Evolutionary conservation across 805 yeast species (phyloP), one percentile per base, ranked within the genome.

Genomic region (Ogataea populi-albae): DNA sequence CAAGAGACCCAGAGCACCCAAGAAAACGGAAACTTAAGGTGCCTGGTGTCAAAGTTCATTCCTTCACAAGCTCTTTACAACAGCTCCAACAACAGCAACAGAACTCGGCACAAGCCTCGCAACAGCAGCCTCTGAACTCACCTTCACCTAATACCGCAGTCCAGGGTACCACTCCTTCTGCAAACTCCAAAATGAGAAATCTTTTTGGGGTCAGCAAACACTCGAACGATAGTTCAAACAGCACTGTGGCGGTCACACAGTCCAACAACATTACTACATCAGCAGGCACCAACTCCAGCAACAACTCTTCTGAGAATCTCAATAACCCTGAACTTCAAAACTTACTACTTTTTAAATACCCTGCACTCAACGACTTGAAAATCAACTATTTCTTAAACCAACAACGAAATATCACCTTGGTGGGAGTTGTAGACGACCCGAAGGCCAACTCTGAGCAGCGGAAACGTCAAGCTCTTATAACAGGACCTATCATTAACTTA

Each of bases 401-500:
- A 24, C 73, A 70, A 38, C 62, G 62, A 30, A 59, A 69, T 32
- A 56, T 75, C 8, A 66, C 74, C 1, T 65, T 74, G 5, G 75
- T 76, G 16, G 68, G 68, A 6, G 57, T 63, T 26, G 61, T 64
- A 4, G 68, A 66, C 16, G 70, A 63, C 39, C 55, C 64, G 6
- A 48, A 46, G 8, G 68, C 74, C 5, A 65, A 79, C 1, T 70
- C 79, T 3, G 97, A 89, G 53, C 79, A 74, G 40, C 66, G 95
- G 19, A 89, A 88, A 52, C 70, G 86, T 34, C 76, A 80, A 9
- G 95, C 97, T 0, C 61, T 88, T 23, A 62, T 79, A 12, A 74
- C 71, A 31, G 96, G 96, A 0, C 97, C 97, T 1, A 77, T 93
- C 4, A 54, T 89, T 32, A 88, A 89, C 55, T 57, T 89, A 28